Evolutionary conservation across 306 rosid species (phyloP), one percentile per base, ranked within the genome.

Genomic region (Rosa rugosa): DNA sequence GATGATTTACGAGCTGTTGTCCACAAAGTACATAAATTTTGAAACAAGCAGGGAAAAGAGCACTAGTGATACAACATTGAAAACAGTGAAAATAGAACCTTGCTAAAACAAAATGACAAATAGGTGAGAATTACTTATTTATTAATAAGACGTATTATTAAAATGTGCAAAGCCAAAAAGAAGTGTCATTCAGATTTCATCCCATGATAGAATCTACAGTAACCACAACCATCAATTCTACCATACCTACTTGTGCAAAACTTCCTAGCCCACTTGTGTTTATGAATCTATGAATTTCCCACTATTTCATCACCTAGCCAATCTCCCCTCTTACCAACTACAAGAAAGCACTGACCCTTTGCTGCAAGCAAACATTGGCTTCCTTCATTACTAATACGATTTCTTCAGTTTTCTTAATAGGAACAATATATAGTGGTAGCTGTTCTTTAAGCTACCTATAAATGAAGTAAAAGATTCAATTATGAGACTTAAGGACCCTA

Each of bases 1-100:
- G 11, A 66, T 72, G 64, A 75, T 34, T 73, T 42, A 42, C 71
- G 17, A 51, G 72, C 45, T 44, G 11, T 56, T 46, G 16, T 73
- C 66, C 54, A 56, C 53, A 53, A 57, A n/a, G 41, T 14, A 75
- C 27, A 60, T 0, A 70, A 6, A 68, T 60, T 64, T 75, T 71
- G 56, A 63, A 25, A 60, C 63, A 56, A 25, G 67, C 64, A 22
- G 31, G 27, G 34, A 9, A 63, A 27, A 31, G 40, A 31, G 22
- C 11, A 64, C 5, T 13, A 13, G 42, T 31, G 16, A 63, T 27
- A 27, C 18, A 27, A 31, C 40, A 23, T 13, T 11, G 17, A 5
- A 25, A 62, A 62, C 20, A 63, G 45, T 65, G 46, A 34, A 65
- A 7, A 36, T 9, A 36, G 46, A 17, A 17, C 71, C 46, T 65